Evolutionary conservation across 2,329 filamentous ascomycete genomes (phyloP), one percentile per base, ranked within the genome.

Genomic region (Colletotrichum tabaci): DNA sequence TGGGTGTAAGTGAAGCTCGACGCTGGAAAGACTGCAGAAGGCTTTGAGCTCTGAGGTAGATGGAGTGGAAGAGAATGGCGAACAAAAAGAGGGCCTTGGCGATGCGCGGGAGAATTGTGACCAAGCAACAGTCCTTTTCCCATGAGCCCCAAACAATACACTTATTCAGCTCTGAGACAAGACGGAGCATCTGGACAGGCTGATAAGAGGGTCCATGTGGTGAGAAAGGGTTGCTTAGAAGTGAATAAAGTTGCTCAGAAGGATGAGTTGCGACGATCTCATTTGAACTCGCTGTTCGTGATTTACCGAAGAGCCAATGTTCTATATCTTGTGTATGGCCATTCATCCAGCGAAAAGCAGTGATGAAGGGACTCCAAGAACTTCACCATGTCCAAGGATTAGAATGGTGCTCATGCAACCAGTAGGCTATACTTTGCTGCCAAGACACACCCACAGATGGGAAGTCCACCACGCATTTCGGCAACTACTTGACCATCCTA

Each of bases 121-220:
- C 18, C 12, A 66, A 10, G 21, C 44, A 50, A 46, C n/a, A 60
- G 42, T 30, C 30, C 26, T 26, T 55, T n/a, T 38, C 44, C 16
- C 46, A 52, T 21, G n/a, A 60, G 53, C 15, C 55, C 13, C 21
- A 21, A n/a, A 52, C 15, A 21, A 66, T 21, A 44, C 55, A 52
- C 63, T 66, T 66, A 12, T 60, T 60, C 63, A 66, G 63, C 30
- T 66, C 63, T 52, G 63, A 66, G 3, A 42, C 55, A 46, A 66
- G 55, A 35, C 53, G 35, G 42, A 66, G 44, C 63, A 66, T 66
- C 42, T 23, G 44, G 35, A 44, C 18, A 10, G 42, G 30, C 30
- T 8, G 38, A 21, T 21, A 23, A 23, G n/a, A 21, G 38, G n/a
- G 44, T 52, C 12, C 63, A 66, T 60, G 8, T 2, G 47, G 47